Percentiles rank a stretch among this genome's conserved stretches.
These are phyloP conservation scores for Candida tammaniensis DNA, from an alignment of 805 yeast species.

Conservation along the genomic window DNA sequence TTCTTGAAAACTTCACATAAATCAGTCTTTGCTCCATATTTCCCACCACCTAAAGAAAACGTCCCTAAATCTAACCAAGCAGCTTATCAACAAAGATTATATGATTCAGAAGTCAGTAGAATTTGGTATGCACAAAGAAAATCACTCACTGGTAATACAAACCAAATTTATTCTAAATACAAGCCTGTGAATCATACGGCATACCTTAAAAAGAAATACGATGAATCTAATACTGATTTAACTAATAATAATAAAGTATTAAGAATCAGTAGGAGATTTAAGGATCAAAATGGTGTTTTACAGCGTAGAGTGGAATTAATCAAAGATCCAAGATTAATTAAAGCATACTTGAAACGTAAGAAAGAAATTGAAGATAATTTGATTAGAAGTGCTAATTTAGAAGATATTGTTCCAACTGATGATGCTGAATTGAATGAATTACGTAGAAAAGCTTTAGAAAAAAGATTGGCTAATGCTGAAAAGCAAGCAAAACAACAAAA, in stretches of 20 bases:
- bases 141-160: constrained; percentile 39
- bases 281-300: constrained; percentile 81
- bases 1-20: constrained; percentile 91
- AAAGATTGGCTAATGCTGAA: constrained; percentile 77
- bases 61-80: constrained; percentile 41
- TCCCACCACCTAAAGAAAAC: constrained; percentile 33
- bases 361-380: constrained; percentile 58
- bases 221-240: constrained; percentile 33
- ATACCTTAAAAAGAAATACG: constrained; percentile 30
- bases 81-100: constrained; percentile 75
- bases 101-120: constrained; percentile 83
- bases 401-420: constrained; percentile 71
- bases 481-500: constrained; percentile 49
- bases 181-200: constrained; percentile 32
- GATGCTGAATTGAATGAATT: constrained; percentile 82
- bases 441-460: constrained; percentile 72
- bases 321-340: constrained; percentile 82
- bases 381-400: constrained; percentile 60
- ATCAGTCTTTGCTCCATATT: constrained; percentile 68
- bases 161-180: constrained; percentile 36
- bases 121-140: constrained; percentile 87
- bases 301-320: constrained; percentile 78
- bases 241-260: constrained; percentile 29
- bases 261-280: constrained; percentile 69
- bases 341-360: constrained; percentile 74